phyloP scores from a whole-genome alignment of 179 eudicot species.

The Silene coronaria region DNA sequence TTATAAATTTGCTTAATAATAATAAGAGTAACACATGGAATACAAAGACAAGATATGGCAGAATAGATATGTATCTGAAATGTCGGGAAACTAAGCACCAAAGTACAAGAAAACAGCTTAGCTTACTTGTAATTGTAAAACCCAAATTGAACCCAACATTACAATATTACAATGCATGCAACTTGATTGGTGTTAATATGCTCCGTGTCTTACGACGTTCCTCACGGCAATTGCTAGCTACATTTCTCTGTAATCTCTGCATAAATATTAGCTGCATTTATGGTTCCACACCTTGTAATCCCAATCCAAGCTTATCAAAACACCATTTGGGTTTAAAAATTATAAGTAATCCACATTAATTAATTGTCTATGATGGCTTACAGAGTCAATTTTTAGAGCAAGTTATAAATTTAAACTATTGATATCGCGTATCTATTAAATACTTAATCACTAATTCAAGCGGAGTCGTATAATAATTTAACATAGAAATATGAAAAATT shows the following conservation, averaged over 20 bases:
- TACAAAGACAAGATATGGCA: neutral
- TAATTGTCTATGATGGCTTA: too few relatives aligned
- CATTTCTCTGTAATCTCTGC: neutral
- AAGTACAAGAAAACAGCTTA: conserved; percentile 9
- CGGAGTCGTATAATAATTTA: too few relatives aligned
- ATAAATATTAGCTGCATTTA: neutral
- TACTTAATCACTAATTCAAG: too few relatives aligned
- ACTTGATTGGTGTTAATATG: conserved; percentile 15
- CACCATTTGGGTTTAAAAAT: too few relatives aligned
- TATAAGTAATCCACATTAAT: too few relatives aligned
- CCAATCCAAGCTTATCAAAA: too few relatives aligned
- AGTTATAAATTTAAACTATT: too few relatives aligned
- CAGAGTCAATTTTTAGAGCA: too few relatives aligned
- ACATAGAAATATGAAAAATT: too few relatives aligned
- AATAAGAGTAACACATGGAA: neutral
- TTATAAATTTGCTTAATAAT: too few relatives aligned
- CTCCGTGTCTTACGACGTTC: conserved; percentile 18
- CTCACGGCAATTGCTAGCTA: conserved; percentile 14
- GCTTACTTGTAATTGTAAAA: conserved; percentile 8
- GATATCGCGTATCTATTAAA: too few relatives aligned
- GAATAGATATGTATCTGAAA: conserved; percentile 13
- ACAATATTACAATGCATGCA: neutral
- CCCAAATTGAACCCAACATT: neutral
- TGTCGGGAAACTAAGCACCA: conserved; percentile 24
- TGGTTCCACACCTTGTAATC: neutral